These are phyloP conservation scores for Gynochthodes officinalis DNA, from an alignment of 257 asterid genomes.

Conservation along the genomic window DNA sequence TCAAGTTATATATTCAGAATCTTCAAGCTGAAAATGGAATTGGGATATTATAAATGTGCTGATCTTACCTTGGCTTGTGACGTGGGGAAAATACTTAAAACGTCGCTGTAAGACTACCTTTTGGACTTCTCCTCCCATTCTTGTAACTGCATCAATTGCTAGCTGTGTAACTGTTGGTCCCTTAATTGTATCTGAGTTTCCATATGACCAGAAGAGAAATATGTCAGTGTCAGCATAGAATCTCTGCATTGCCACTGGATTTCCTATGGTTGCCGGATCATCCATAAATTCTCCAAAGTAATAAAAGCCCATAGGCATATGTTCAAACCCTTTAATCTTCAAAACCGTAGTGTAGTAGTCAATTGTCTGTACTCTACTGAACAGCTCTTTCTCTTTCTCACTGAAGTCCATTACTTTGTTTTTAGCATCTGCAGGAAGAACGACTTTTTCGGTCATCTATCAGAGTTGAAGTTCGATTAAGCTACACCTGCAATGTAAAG, in stretches of 20 bases:
- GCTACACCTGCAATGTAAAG: neutral
- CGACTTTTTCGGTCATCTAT: neutral
- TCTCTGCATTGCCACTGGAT: slow-evolving; percentile 82
- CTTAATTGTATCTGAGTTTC: slow-evolving; percentile 49
- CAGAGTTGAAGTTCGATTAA: neutral
- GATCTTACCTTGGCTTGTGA: slow-evolving; percentile 56
- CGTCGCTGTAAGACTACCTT: slow-evolving; percentile 48
- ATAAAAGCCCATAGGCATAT: slow-evolving; percentile 69
- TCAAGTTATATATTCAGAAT: slow-evolving; percentile 5
- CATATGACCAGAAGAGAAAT: slow-evolving; percentile 84
- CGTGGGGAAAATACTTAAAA: slow-evolving; percentile 80
- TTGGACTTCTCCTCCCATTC: slow-evolving; percentile 69
- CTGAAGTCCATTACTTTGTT: slow-evolving; percentile 46
- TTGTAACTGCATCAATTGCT: slow-evolving; percentile 54
- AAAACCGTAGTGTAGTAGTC: slow-evolving; percentile 79
- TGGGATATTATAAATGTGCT: neutral
- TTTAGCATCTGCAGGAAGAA: slow-evolving; percentile 33
- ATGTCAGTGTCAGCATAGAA: slow-evolving; percentile 56
- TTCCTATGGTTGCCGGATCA: slow-evolving; percentile 72
- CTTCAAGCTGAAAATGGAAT: neutral
- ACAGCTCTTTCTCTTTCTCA: slow-evolving; percentile 61
- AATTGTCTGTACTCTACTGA: slow-evolving; percentile 58
- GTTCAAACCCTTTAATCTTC: slow-evolving; percentile 73
- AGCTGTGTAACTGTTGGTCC: slow-evolving; percentile 51
- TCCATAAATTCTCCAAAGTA: slow-evolving; percentile 79